These are phyloP conservation scores for Lumnitzera littorea DNA, from an alignment of 345 rosid species.

Conservation along the genomic window DNA sequence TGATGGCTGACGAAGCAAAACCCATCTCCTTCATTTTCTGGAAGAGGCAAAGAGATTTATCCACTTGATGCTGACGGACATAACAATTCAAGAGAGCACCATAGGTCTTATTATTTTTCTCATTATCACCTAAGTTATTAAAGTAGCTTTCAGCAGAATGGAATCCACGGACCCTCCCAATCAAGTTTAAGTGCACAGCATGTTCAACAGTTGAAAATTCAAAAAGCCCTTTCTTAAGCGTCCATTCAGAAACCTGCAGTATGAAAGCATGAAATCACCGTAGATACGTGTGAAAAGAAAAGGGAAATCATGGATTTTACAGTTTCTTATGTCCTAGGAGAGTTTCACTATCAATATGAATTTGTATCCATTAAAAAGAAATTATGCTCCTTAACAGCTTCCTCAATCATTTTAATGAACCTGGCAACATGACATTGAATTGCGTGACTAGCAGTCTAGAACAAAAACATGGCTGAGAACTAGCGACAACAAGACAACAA, in stretches of 20 bases:
- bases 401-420: no score
- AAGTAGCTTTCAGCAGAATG: slow-evolving; percentile 67
- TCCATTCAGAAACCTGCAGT: slow-evolving; percentile 80
- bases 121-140: slow-evolving; percentile 42
- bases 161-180: slow-evolving; percentile 67
- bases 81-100: slow-evolving; percentile 88
- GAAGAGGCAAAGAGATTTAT: slow-evolving; percentile 52
- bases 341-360: no score
- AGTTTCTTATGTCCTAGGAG: no score
- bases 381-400: no score
- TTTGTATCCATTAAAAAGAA: no score
- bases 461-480: no score
- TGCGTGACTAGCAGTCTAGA: no score
- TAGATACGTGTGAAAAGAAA: no score
- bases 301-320: no score
- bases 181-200: slow-evolving; percentile 76
- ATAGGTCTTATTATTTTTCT: slow-evolving; percentile 65
- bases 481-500: no score
- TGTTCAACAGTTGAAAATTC: slow-evolving; percentile 55
- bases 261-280: slow-evolving; percentile 4
- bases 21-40: slow-evolving; percentile 75
- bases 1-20: slow-evolving; percentile 38
- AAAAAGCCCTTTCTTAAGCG: slow-evolving; percentile 49
- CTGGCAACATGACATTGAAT: no score
- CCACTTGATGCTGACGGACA: slow-evolving; percentile 51